A percentile compares a stretch with the other conserved stretches of the same genome.
phyloP scores from a whole-genome alignment of 2,329 filamentous ascomycete genomes.

The Aspergillus intermedius region DNA sequence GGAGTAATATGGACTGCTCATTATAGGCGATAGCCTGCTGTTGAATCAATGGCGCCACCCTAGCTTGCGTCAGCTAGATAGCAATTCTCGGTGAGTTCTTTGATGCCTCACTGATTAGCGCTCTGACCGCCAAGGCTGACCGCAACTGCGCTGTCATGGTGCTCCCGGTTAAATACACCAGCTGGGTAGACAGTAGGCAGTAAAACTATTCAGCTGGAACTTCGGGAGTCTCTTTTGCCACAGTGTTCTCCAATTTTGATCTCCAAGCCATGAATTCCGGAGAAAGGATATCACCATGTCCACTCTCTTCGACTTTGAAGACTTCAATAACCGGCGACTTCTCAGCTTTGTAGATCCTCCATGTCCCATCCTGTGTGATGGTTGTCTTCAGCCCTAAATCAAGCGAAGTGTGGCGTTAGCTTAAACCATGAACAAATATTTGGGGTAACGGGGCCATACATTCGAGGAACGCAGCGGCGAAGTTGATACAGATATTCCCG shows the following conservation, averaged over 20 bases:
- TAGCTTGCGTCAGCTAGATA: no score
- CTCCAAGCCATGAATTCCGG: conserved; percentile 72
- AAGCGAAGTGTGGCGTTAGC: conserved; percentile 10
- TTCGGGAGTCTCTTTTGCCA: neutral
- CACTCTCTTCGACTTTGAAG: conserved; percentile 64
- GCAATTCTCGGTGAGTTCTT: no score
- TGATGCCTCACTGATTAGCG: no score
- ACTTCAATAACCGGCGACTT: conserved; percentile 64
- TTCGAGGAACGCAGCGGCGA: conserved; percentile 68
- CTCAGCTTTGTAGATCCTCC: conserved; percentile 65
- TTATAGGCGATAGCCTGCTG: no score
- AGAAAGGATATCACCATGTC: conserved; percentile 69
- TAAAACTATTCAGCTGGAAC: neutral
- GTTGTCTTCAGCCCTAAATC: conserved; percentile 55
- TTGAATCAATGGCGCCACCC: no score
- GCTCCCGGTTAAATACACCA: no score
- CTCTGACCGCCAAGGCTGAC: no score
- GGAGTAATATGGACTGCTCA: no score
- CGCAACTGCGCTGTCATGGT: no score
- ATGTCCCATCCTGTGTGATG: conserved; percentile 64
- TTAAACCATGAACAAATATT: neutral
- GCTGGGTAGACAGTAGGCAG: no score
- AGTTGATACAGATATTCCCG: conserved; percentile 89
- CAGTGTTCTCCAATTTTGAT: conserved; percentile 1
- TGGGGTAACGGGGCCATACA: conserved; percentile 49